Evolutionary conservation across 768 basidiomycete species (phyloP).

Genomic region (Russula foetens): DNA sequence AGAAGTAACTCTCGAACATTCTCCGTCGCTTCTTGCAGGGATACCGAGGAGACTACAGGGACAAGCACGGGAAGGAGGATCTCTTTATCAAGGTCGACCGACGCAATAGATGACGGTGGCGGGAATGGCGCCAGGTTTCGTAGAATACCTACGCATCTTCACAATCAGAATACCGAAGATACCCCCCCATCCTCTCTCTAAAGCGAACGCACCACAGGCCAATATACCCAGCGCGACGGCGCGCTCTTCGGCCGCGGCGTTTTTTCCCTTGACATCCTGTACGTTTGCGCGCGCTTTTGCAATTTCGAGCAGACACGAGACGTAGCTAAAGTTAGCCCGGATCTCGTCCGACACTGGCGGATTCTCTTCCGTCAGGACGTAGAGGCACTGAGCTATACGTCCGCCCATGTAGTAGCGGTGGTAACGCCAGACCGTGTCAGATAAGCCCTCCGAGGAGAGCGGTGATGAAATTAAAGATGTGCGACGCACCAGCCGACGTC

Average conservation of each 20-base stretch:
- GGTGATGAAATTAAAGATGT: not conserved
- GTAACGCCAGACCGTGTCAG: no score
- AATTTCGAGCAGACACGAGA: slow-evolving; percentile 58
- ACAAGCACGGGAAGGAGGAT: slow-evolving; percentile 63
- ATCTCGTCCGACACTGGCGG: slow-evolving; percentile 61
- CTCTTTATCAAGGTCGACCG: slow-evolving; percentile 62
- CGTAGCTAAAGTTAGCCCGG: slow-evolving; percentile 49
- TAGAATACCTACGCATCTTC: slow-evolving; percentile 51
- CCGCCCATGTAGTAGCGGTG: no score
- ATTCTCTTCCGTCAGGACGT: slow-evolving; percentile 91
- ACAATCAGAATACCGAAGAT: slow-evolving; percentile 1
- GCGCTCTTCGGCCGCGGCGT: slow-evolving; percentile 42
- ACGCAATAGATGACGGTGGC: slow-evolving; percentile 51
- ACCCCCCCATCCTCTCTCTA: not conserved
- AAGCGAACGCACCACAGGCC: slow-evolving; percentile 46
- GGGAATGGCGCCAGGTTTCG: slow-evolving; percentile 72
- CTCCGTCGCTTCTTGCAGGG: slow-evolving; percentile 42
- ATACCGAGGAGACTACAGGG: slow-evolving; percentile 54
- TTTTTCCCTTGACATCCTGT: slow-evolving; percentile 30
- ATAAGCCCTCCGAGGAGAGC: not conserved
- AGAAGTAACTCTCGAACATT: slow-evolving; percentile 47
- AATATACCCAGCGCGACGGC: slow-evolving; percentile 52
- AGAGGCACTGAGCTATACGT: slow-evolving; percentile 74
- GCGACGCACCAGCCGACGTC: slow-evolving; percentile 61
- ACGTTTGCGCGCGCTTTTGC: slow-evolving; percentile 33